Conservation (phyloP, 139 green algal species). For the Pseudopediastrum boryanum region DNA sequence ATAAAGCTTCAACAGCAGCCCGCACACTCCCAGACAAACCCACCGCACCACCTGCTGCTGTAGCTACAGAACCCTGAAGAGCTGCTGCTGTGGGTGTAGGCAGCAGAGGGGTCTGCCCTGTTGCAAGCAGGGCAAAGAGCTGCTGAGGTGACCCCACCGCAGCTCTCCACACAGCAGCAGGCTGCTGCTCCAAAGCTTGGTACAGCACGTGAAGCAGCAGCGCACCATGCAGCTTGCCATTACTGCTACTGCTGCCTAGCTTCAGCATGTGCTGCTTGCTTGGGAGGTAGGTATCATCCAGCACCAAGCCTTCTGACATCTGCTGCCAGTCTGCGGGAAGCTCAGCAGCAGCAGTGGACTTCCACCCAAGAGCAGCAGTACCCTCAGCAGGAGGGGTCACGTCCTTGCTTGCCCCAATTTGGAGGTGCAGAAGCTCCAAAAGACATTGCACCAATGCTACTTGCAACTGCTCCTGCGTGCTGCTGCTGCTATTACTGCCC, state of each 20-base stretch:
- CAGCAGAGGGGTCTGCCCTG: slow-evolving; percentile 4
- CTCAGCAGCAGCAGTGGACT: background rate
- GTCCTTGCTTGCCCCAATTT: background rate
- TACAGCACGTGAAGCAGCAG: slow-evolving; percentile 8
- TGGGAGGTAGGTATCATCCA: background rate
- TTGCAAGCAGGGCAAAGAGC: slow-evolving; percentile 21
- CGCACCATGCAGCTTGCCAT: background rate
- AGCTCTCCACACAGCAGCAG: background rate
- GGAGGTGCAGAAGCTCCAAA: too few species aligned
- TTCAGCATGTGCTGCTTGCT: slow-evolving; percentile 21
- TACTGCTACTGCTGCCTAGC: slow-evolving; percentile 3
- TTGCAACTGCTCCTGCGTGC: background rate
- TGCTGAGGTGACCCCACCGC: slow-evolving; percentile 4
- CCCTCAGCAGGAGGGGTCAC: slow-evolving; percentile 6
- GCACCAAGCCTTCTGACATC: background rate
- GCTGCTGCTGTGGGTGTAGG: too few species aligned
- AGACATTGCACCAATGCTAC: too few species aligned
- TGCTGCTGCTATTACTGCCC: background rate
- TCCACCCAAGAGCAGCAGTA: slow-evolving; percentile 9
- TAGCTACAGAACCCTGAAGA: background rate
- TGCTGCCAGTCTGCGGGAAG: background rate
- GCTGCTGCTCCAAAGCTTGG: background rate
- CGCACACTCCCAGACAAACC: background rate
- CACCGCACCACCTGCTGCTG: background rate
- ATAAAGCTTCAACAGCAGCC: background rate